A percentile compares a stretch with the other conserved stretches of the same genome.
These are phyloP conservation scores for Magnolia officinalis DNA, from an alignment of 164 flowering plant species.

Conservation along the genomic window DNA sequence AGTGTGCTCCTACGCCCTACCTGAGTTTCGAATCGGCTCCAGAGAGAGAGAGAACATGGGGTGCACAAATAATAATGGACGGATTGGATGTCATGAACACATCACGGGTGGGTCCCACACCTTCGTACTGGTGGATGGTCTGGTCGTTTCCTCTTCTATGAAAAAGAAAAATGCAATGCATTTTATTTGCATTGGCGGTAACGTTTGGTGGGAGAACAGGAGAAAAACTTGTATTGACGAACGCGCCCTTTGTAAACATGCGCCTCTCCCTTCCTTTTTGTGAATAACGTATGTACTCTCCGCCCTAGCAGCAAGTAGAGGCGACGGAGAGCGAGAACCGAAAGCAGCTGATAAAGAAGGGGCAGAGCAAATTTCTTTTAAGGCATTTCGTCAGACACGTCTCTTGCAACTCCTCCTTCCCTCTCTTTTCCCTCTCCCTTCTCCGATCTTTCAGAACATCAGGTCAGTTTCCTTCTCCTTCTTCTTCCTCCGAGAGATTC, in stretches of 20 bases:
- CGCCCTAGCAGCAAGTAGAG: background rate
- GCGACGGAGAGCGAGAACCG: background rate
- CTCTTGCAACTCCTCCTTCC: background rate
- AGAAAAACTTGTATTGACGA: background rate
- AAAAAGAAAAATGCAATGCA: too few species aligned
- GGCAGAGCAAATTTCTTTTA: slow-evolving; percentile 1
- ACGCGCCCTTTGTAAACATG: background rate
- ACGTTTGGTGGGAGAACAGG: slow-evolving; percentile 37
- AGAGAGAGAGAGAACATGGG: too few species aligned
- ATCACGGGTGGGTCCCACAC: too few species aligned
- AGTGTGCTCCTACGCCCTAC: too few species aligned
- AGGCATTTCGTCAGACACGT: slow-evolving; percentile 5
- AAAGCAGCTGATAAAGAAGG: background rate
- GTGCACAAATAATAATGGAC: too few species aligned
- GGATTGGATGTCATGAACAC: too few species aligned
- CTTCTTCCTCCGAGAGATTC: background rate
- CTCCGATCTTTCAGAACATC: background rate
- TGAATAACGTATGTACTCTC: slow-evolving; percentile 3
- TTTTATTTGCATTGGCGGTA: slow-evolving; percentile 38
- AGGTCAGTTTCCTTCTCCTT: slow-evolving; percentile 8
- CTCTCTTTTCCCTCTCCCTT: background rate
- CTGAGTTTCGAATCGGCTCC: too few species aligned
- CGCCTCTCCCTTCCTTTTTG: too few species aligned
- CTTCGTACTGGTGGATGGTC: too few species aligned
- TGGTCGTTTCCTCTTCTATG: too few species aligned